phyloP scores from a whole-genome alignment of 306 rosid species.

The Castanospermum australe region DNA sequence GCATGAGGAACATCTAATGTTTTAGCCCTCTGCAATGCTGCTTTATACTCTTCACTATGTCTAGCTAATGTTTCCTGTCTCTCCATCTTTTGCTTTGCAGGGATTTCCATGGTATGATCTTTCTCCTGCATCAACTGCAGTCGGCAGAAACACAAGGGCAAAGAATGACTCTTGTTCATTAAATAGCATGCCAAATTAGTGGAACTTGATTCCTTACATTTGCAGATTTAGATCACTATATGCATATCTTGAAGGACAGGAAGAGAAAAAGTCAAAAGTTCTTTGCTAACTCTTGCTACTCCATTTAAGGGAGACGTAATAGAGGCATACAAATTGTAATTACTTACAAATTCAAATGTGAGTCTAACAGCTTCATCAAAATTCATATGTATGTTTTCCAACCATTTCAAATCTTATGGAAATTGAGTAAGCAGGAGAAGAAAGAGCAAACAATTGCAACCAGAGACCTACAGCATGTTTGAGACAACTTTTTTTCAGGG shows the following conservation, averaged over 20 bases:
- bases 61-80: slow-evolving; percentile 64
- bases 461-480: no score
- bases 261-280: neutral
- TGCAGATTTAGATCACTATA: neutral
- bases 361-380: neutral
- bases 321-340: neutral
- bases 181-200: neutral
- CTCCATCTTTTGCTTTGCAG: slow-evolving; percentile 78
- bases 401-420: neutral
- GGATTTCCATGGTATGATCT: slow-evolving; percentile 58
- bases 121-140: slow-evolving; percentile 69
- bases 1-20: slow-evolving; percentile 85
- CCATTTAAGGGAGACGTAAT: neutral
- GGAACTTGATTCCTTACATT: neutral
- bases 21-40: slow-evolving; percentile 88
- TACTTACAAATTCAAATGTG: neutral
- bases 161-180: neutral
- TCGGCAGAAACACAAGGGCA: slow-evolving; percentile 9
- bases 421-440: neutral
- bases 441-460: neutral
- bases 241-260: neutral
- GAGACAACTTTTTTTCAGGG: no score
- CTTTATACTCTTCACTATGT: slow-evolving; percentile 68
- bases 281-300: neutral
- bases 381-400: neutral